A percentile compares a stretch with the other conserved stretches of the same genome.
Evolutionary conservation across 169 alveolate genomes (phyloP).

Genomic region (Nephromyces sp.): DNA sequence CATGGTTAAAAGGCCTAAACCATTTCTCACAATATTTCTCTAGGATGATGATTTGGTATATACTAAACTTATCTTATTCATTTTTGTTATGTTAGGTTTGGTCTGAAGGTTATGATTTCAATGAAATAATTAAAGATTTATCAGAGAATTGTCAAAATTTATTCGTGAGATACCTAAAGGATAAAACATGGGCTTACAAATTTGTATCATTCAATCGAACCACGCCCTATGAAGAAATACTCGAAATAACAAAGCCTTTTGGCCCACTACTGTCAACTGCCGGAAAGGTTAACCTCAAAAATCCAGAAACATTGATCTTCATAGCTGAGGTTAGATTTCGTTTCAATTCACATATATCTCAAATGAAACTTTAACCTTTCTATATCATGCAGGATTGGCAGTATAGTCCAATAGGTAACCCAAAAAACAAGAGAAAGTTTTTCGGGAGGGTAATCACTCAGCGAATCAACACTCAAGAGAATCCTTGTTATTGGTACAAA

Average conservation of each 20-base stretch:
- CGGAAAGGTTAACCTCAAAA: not conserved
- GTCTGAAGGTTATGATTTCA: conserved; percentile 14
- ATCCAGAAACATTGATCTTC: conserved; percentile 8
- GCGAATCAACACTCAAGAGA: not conserved
- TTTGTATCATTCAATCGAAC: conserved; percentile 10
- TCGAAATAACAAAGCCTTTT: conserved; percentile 1
- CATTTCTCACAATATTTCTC: not conserved
- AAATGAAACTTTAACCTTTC: not conserved
- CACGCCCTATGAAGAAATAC: conserved; percentile 2
- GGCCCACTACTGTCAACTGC: not conserved
- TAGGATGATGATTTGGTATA: too few species aligned
- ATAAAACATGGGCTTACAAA: conserved; percentile 17
- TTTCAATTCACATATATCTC: too few species aligned
- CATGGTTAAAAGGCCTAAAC: too few species aligned
- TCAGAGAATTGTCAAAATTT: not conserved
- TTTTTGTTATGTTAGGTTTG: conserved; percentile 32
- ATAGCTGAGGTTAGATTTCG: conserved; percentile 13
- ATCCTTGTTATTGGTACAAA: conserved; percentile 64
- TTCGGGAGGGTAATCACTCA: not conserved
- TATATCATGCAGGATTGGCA: not conserved
- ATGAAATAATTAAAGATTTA: not conserved
- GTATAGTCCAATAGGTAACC: not conserved
- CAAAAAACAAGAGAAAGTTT: not conserved
- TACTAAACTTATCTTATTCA: too few species aligned
- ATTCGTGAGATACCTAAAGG: not conserved